Base-by-base conservation (phyloP, 2,329 filamentous ascomycete species). In the Diaporthe vexans region DNA sequence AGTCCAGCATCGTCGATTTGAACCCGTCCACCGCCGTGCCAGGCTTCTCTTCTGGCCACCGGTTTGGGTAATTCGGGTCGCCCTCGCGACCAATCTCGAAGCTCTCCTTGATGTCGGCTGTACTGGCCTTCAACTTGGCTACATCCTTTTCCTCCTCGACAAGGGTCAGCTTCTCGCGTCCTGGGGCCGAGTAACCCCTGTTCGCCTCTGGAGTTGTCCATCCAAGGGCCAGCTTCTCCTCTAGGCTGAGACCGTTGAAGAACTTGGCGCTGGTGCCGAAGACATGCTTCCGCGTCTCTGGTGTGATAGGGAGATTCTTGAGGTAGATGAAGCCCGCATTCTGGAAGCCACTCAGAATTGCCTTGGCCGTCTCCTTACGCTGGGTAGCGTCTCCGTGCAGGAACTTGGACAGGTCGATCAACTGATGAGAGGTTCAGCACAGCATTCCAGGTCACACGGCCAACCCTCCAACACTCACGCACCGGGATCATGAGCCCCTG, bases 281-380 rank as follows among this genome's bases (percentile, higher is more conserved):
- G 75, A 93, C 88, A 73, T 88, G 83, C 74, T 88, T 82, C 17
- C 95, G 85, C 13, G 88, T 87, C 11, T 88, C 84, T 4, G 89
- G 79, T 0, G 91, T 84, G 75, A 98, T 93, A 54, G 93, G 90
- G 77, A 96, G 92, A 82, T 96, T 94, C 78, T 92, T 92, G 52
- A 97, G 90, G 84, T 98, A 98, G 80, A 98, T 90, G 86, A 98
- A 98, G 73, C 95, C 95, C 3, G 95, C 94, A 1, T 90, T 92
- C 79, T 95, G 93, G 85, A 98, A 97, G 56, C 94, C 95, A 71
- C 91, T 81, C 17, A 96, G 91, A 78, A 98, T 92, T 54, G 93
- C 90, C 71, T 91, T 84, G 29, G 95, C 95, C 1, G 94, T 91
- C 57, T 88, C 84, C 68, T 88, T 85, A 78, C 92, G 93, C 77